Base-by-base conservation (phyloP, 345 rosid species). In the Cochlearia excelsa region DNA sequence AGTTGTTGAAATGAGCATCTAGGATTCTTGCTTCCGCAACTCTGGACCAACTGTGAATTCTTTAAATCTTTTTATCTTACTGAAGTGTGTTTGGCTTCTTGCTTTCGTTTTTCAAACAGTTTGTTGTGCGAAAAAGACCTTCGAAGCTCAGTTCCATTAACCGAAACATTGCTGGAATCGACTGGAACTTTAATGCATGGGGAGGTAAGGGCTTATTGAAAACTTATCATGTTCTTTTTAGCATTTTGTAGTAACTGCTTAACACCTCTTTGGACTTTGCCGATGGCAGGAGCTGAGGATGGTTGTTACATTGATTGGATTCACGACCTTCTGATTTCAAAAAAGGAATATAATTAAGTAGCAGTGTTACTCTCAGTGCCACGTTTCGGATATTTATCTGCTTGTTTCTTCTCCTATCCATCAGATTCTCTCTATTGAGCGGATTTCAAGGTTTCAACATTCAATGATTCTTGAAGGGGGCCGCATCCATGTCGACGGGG, bases 401-500 rank as follows among this genome's bases (percentile, higher is more conserved):
- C 60, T 68, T 9, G 16, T 50, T 55, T 63, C 37, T 62, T 60
- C 26, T 6, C 9, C 5, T 62, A 67, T 59, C 71, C 3, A 30
- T 71, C 61, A 93, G 99, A 89, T 93, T 73, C 78, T 93, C 56
- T 68, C 47, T 70, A 54, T 71, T 67, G 95, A 93, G 78, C 82
- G 78, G 67, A 63, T 81, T 61, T 91, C 95, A 6, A 80, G 90
- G 44, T 87, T 93, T 75, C 67, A 74, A 5, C 81, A 89, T 10
- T 55, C 77, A 7, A 79, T 93, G 72, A 70, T 89, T 71, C 99
- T 89, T 69, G 99, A 93, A 89, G 99, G 97, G 50, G 99, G 99
- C 76, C 86, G 99, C 81, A 93, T 93, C 73, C 95, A 93, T 65
- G 99, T 93, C 6, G 99, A 89, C 27, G 99, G 99, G 63, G 97